Percentiles rank a stretch among this genome's conserved stretches.
phyloP scores from a whole-genome alignment of 2,329 filamentous ascomycete species.

The Penicillium oxalicum region DNA sequence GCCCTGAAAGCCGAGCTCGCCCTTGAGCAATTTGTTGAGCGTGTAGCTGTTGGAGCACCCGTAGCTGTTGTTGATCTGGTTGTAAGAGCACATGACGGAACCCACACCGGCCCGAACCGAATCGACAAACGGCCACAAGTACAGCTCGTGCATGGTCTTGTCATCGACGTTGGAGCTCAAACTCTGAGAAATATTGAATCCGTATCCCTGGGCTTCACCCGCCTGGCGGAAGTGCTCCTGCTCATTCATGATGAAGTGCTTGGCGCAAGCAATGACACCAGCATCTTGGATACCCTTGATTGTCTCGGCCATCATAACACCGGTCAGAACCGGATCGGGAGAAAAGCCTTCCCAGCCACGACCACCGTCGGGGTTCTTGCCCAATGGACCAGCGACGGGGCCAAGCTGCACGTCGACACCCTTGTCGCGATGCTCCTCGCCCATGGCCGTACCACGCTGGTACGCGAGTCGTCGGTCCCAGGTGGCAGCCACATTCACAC shows the following conservation, averaged over 20 bases:
- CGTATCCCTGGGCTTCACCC: slow-evolving; percentile 52
- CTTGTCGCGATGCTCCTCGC: slow-evolving; percentile 66
- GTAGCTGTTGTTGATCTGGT: slow-evolving; percentile 64
- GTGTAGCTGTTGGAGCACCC: slow-evolving; percentile 59
- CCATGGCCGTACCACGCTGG: slow-evolving; percentile 66
- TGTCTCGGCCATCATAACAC: slow-evolving; percentile 64
- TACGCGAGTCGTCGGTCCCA: slow-evolving; percentile 70
- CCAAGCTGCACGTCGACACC: slow-evolving; percentile 70
- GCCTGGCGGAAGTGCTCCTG: slow-evolving; percentile 67
- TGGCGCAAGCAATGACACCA: slow-evolving; percentile 76
- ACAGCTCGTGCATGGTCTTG: slow-evolving; percentile 58
- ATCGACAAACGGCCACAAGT: slow-evolving; percentile 64
- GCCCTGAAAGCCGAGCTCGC: slow-evolving; percentile 70
- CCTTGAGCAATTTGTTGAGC: slow-evolving; percentile 60
- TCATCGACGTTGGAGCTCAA: slow-evolving; percentile 59
- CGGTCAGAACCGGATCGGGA: slow-evolving; percentile 70
- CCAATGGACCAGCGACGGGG: slow-evolving; percentile 69
- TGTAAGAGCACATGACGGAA: slow-evolving; percentile 67
- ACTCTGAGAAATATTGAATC: slow-evolving; percentile 58
- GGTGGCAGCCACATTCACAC: slow-evolving; percentile 73
- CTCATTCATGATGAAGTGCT: slow-evolving; percentile 69
- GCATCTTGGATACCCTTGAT: slow-evolving; percentile 75
- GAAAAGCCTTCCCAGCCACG: slow-evolving; percentile 64
- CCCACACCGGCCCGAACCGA: slow-evolving; percentile 61
- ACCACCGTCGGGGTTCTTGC: slow-evolving; percentile 61